Conservation (phyloP, 2,329 filamentous ascomycete genomes). For the Talaromyces sp. region DNA sequence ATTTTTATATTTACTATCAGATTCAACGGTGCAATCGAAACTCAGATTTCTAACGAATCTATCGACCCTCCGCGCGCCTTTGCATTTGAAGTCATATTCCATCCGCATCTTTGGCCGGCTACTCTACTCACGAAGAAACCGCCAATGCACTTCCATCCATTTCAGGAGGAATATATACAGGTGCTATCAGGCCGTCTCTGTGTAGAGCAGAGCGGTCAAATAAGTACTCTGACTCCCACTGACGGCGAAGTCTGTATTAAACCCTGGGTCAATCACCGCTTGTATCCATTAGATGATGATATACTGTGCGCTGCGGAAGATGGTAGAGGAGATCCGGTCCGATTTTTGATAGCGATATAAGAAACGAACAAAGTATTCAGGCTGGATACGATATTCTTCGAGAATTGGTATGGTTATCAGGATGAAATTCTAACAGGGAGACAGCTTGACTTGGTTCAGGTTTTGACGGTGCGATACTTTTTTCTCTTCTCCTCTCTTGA, state of each 20-base stretch:
- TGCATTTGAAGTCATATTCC: conserved; percentile 18
- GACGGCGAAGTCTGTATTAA: conserved; percentile 30
- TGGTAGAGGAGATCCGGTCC: conserved; percentile 20
- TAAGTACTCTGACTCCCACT: conserved; percentile 24
- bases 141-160: conserved; percentile 34
- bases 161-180: conserved; percentile 33
- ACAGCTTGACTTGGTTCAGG: conserved; percentile 32
- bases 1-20: background rate
- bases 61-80: conserved; percentile 11
- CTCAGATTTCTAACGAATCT: background rate
- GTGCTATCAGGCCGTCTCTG: conserved; percentile 29
- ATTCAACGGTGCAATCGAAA: conserved; percentile 11
- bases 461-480: conserved; percentile 27
- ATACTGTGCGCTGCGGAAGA: conserved; percentile 7
- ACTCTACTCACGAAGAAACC: conserved; percentile 26
- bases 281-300: conserved; percentile 24
- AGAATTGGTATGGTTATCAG: conserved; percentile 38
- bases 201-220: conserved; percentile 27
- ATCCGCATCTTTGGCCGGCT: conserved; percentile 14
- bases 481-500: background rate
- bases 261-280: conserved; percentile 26
- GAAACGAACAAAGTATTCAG: conserved; percentile 27
- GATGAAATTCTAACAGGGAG: conserved; percentile 29
- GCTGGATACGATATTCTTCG: conserved; percentile 34
- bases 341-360: conserved; percentile 27